Evolutionary conservation across 2,329 filamentous ascomycete species (phyloP).

Genomic region (Aspergillus vadensis): DNA sequence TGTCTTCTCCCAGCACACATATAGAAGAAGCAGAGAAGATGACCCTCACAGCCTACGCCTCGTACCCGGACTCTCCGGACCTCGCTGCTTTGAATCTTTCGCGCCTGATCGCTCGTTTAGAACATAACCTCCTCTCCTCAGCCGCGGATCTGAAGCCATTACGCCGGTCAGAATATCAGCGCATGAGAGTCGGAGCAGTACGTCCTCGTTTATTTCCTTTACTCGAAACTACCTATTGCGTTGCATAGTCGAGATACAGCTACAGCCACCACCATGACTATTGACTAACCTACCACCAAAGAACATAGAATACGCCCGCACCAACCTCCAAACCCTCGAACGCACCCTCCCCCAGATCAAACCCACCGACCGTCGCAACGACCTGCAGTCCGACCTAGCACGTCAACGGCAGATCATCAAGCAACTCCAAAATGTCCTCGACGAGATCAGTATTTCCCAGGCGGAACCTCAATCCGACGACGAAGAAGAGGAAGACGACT

Average conservation of each 20-base stretch:
- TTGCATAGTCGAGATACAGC: neutral
- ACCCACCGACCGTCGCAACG: slow-evolving; percentile 40
- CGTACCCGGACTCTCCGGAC: slow-evolving; percentile 27
- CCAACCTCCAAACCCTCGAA: slow-evolving; percentile 45
- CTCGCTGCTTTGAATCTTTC: slow-evolving; percentile 43
- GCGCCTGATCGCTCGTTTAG: slow-evolving; percentile 46
- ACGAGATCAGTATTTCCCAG: slow-evolving; percentile 33
- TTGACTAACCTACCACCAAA: slow-evolving; percentile 18
- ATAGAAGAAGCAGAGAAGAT: slow-evolving; percentile 14
- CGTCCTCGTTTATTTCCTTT: slow-evolving; percentile 8
- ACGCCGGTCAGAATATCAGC: slow-evolving; percentile 45
- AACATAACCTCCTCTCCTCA: slow-evolving; percentile 46
- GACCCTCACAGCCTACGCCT: slow-evolving; percentile 24
- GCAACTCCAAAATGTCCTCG: slow-evolving; percentile 35
- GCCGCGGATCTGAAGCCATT: slow-evolving; percentile 40
- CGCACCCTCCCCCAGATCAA: slow-evolving; percentile 44
- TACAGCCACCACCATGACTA: too few relatives aligned
- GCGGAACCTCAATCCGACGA: slow-evolving; percentile 20
- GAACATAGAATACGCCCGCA: slow-evolving; percentile 51
- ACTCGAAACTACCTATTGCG: neutral
- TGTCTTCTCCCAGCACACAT: neutral
- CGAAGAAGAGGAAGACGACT: slow-evolving; percentile 24
- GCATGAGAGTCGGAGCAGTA: slow-evolving; percentile 46
- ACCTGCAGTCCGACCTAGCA: slow-evolving; percentile 43
- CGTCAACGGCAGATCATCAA: slow-evolving; percentile 41